Base-by-base conservation (phyloP, 371 early-diverging fungal genomes). In the Mortierella sp. region DNA sequence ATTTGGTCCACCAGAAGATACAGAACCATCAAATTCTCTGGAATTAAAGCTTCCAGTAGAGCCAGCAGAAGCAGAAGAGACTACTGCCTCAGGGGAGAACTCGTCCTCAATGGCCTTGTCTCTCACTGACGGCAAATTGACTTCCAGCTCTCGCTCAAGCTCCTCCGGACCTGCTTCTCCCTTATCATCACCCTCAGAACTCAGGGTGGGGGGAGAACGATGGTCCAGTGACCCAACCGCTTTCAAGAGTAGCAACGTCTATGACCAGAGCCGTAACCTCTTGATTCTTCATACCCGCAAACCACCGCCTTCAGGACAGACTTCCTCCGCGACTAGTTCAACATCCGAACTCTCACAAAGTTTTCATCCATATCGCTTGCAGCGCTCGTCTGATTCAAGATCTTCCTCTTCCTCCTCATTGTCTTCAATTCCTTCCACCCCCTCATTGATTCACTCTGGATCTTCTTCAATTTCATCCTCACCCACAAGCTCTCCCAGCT, bases 231-330 rank as follows among this genome's bases (percentile, higher is more conserved):
- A 79, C 70, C 79, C 63, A 22, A 50, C 66, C 13, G 36, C 67
- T 3, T 79, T 67, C 68, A 61, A 71, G 52, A 74, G 65, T 64
- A 79, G 70, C 63, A 79, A 79, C 43, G 71, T 79, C 61, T 70
- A 60, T 58, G 79, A 79, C 63, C 67, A 67, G 24, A 70, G 60
- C 64, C 74, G 79, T 40, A 79, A 79, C 50, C 68, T 79, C 33
- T 65, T 79, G 38, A 70, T 79, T 36, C 79, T 79, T 36, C 79
- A 79, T 58, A 63, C 74, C 40, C 79, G 79, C 63, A 69, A 63
- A 66, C 79, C 79, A 47, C 22, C 59, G 41, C 40, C 69, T 13
- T 10, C 52, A 61, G 57, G 57, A 15, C n/a, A 55, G 43, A 15
- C 28, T 0, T 9, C 57, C 4, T 15, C 28, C 4, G 15, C 50